Evolutionary conservation across 495 filamentous ascomycete genomes (phyloP).

Genomic region (Echria macrotheca): DNA sequence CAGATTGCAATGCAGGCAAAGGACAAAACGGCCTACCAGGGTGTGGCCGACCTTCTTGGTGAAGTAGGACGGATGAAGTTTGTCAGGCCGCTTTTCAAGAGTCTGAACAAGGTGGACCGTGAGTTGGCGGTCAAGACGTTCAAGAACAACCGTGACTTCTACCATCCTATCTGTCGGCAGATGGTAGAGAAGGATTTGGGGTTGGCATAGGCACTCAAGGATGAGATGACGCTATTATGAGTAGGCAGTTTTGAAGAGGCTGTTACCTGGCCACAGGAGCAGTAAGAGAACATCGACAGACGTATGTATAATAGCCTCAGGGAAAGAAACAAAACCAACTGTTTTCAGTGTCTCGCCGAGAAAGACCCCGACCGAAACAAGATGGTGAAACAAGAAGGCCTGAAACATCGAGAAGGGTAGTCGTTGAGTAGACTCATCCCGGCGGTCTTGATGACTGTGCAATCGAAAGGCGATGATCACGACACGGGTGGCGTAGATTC

Average conservation of each 20-base stretch:
- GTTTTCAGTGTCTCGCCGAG: too few relatives aligned
- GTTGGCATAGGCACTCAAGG: constrained; percentile 18
- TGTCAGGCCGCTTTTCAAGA: constrained; percentile 74
- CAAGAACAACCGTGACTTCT: constrained; percentile 80
- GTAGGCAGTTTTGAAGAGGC: neutral
- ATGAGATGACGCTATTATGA: constrained; percentile 6
- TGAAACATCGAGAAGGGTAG: too few relatives aligned
- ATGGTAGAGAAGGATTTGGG: constrained; percentile 80
- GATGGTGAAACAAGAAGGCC: neutral
- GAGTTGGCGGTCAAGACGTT: constrained; percentile 76
- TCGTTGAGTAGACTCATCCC: too few relatives aligned
- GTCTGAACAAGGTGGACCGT: constrained; percentile 65
- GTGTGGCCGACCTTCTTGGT: constrained; percentile 68
- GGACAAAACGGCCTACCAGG: constrained; percentile 58
- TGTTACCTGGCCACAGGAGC: neutral
- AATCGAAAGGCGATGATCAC: too few relatives aligned
- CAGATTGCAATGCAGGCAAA: constrained; percentile 70
- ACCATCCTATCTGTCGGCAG: constrained; percentile 86
- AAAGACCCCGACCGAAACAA: too few relatives aligned
- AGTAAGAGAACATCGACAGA: neutral
- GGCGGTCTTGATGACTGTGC: too few relatives aligned
- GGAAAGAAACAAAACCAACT: too few relatives aligned
- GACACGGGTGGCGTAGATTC: too few relatives aligned
- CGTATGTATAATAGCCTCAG: neutral
- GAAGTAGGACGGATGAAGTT: constrained; percentile 95